Percentiles rank a stretch among this genome's conserved stretches.
These are phyloP conservation scores for Metschnikowia corniflorae DNA, from an alignment of 805 yeast genomes.

Conservation along the genomic window DNA sequence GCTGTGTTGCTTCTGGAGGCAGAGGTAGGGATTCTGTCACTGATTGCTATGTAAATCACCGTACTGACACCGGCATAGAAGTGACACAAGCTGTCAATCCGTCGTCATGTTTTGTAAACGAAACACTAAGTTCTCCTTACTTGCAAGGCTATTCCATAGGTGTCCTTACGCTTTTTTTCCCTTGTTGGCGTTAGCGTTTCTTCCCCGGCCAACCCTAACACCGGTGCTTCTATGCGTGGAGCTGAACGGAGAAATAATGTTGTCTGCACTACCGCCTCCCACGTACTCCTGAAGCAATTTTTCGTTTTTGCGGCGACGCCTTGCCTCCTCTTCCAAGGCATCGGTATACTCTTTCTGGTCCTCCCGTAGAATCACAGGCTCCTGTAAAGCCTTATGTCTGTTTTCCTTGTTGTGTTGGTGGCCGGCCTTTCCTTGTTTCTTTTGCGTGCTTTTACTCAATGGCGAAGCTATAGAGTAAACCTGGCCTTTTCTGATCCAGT, in stretches of 20 bases:
- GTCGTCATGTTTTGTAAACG: no score
- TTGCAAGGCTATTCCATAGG: no score
- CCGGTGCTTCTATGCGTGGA: conserved; percentile 46
- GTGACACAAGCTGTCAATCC: no score
- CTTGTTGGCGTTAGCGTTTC: conserved; percentile 68
- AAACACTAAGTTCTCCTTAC: no score
- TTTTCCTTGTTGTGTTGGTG: conserved; percentile 67
- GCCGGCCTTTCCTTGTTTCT: conserved; percentile 74
- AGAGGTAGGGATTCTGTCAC: no score
- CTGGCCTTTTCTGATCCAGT: conserved; percentile 90
- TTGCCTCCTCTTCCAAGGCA: conserved; percentile 81
- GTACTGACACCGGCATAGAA: no score
- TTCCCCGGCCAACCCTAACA: conserved; percentile 81
- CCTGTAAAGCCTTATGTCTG: conserved; percentile 46
- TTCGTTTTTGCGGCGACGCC: conserved; percentile 84
- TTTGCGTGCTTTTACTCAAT: conserved; percentile 67
- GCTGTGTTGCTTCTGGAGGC: no score
- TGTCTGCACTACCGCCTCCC: conserved; percentile 92
- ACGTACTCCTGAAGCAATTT: conserved; percentile 83
- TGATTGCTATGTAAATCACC: no score
- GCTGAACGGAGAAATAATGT: conserved; percentile 80
- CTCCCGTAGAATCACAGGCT: conserved; percentile 66
- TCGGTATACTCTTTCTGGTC: conserved; percentile 93
- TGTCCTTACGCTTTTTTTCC: conserved; percentile 13
- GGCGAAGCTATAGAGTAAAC: conserved; percentile 84